Conservation (phyloP, 169 alveolate genomes). For the Eimeria tenella region DNA sequence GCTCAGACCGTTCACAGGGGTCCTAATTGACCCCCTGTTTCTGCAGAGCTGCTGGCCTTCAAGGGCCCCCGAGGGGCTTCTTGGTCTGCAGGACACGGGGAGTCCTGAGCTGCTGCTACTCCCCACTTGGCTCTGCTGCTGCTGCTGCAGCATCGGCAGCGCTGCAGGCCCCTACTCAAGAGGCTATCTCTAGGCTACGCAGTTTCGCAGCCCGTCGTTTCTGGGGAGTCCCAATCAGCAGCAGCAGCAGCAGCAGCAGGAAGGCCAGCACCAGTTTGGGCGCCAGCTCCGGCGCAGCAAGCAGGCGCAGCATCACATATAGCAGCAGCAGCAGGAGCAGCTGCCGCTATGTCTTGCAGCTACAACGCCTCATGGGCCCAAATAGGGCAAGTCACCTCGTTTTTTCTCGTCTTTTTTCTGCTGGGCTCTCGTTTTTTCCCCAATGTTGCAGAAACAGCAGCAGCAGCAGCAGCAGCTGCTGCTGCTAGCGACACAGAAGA, state of each 20-base stretch:
- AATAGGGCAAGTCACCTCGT: background rate
- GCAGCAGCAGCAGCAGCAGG: background rate
- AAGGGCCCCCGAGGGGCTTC: too few species aligned
- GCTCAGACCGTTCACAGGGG: background rate
- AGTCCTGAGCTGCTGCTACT: background rate
- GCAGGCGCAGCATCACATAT: background rate
- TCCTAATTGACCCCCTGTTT: background rate
- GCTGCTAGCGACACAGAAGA: constrained; percentile 1
- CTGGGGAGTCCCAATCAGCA: background rate
- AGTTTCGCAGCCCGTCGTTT: background rate
- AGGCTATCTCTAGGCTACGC: background rate
- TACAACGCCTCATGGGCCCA: constrained; percentile 17
- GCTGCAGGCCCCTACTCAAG: too few species aligned
- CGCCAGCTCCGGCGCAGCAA: constrained; percentile 13
- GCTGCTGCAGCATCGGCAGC: constrained; percentile 12
- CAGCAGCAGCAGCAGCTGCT: constrained; percentile 2
- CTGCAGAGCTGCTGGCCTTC: background rate
- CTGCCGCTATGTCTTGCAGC: constrained; percentile 44
- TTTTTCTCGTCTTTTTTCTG: constrained; percentile 18
- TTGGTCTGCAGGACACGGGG: too few species aligned
- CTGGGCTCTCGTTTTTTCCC: constrained; percentile 21
- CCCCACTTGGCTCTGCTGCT: background rate
- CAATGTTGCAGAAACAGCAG: background rate
- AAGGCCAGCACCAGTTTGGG: background rate
- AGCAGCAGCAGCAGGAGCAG: background rate